Conservation (phyloP, 1,284 basidiomycete species). For the Cutaneotrichosporon cavernicola region DNA sequence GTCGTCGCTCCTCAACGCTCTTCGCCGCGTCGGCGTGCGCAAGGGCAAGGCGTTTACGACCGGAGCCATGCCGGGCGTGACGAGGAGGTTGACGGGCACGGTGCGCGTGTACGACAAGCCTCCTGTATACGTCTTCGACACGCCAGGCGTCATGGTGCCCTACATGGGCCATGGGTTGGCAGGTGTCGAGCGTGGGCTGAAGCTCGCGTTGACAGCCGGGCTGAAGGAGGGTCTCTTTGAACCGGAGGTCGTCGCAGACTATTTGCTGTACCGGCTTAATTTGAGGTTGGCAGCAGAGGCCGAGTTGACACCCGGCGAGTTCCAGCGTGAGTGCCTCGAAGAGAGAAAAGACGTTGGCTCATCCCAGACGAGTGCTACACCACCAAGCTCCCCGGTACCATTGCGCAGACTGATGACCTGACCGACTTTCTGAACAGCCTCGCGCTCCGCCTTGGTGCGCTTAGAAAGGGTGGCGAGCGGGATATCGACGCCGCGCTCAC, state of each 20-base stretch:
- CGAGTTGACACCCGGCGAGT: constrained; percentile 17
- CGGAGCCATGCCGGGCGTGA: constrained; percentile 83
- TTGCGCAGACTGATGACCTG: constrained; percentile 60
- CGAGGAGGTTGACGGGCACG: constrained; percentile 75
- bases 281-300: constrained; percentile 56
- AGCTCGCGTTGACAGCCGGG: constrained; percentile 84
- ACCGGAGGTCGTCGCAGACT: constrained; percentile 76
- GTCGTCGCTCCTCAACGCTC: constrained; percentile 85
- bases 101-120: constrained; percentile 76
- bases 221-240: constrained; percentile 94
- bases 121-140: constrained; percentile 89
- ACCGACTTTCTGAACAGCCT: constrained; percentile 67
- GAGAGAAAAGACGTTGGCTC: background rate
- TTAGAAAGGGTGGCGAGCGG: constrained; percentile 69
- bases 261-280: constrained; percentile 85
- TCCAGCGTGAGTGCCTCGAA: constrained; percentile 55
- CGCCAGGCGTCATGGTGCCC: constrained; percentile 95
- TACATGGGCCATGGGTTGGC: constrained; percentile 81
- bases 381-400: constrained; percentile 56
- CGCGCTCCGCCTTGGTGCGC: constrained; percentile 73
- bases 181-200: constrained; percentile 87
- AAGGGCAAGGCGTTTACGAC: constrained; percentile 86
- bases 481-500: constrained; percentile 69
- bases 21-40: constrained; percentile 82
- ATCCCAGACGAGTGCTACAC: constrained; percentile 58